Evolutionary conservation across 768 basidiomycete species (phyloP), one percentile per base, ranked within the genome.

Genomic region (Mycena kentingensis): DNA sequence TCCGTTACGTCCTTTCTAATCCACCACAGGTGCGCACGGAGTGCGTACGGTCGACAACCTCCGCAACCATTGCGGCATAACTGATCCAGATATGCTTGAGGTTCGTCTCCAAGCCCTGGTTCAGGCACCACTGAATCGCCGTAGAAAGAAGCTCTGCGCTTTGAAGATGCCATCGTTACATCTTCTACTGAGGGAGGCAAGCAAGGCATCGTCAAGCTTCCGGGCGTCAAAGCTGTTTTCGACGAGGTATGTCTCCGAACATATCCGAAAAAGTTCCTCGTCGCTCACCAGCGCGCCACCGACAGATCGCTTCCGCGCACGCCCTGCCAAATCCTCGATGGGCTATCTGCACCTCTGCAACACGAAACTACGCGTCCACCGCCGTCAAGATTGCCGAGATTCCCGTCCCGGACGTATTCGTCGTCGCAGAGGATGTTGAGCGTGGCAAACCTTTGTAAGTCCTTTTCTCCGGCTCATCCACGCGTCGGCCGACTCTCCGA

Each of bases 291-390:
- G 1, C 27, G 4, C 3, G 22, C 3, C 13, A 15, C 7, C 35
- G 51, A n/a, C 52, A 79, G 78, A 67, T 82, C 29, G 70, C 62
- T 13, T 58, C 70, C 32, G 60, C 62, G 27, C 63, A 71, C 34
- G 61, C 63, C 51, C 63, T 71, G 5, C 81, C 86, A 7, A 80
- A 81, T 16, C 85, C 88, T 18, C 75, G 76, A 24, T 97, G 92
- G 91, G 86, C 90, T 0, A 87, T 97, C 60, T 91, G 90, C 68
- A 95, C 93, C 27, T 85, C 87, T 65, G 92, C 93, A 0, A 94
- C 93, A 16, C 77, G 77, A 41, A 67, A 61, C 18, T 96, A 97
- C 67, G 93, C 93, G 13, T 67, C 77, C 2, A 77, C 83, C 26
- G 92, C 93, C 10, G 76, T 96, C 44, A 70, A 69, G 16, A 78